Conservation (phyloP, 768 basidiomycete species). For the Podaxis sp. region DNA sequence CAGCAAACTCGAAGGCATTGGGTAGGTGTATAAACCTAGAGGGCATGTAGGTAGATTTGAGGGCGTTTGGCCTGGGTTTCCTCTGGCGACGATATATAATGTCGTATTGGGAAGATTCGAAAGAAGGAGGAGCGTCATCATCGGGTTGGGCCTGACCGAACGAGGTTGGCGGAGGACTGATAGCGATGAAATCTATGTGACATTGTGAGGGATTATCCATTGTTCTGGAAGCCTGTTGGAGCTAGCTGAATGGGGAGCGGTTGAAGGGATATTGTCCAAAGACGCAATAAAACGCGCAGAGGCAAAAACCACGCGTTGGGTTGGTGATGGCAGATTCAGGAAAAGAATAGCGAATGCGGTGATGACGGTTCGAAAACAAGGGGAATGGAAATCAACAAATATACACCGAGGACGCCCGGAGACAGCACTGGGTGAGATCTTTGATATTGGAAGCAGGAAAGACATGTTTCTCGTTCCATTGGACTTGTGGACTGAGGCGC, state of each 20-base stretch:
- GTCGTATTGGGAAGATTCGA: constrained; percentile 49
- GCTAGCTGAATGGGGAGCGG: background rate
- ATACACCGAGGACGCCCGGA: background rate
- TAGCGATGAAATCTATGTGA: background rate
- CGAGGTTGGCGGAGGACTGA: background rate
- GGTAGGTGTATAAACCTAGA: constrained; percentile 64
- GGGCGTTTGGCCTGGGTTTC: constrained; percentile 34
- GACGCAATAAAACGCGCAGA: background rate
- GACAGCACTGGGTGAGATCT: background rate
- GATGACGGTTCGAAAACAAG: background rate
- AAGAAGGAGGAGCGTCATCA: constrained; percentile 37
- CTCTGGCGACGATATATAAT: constrained; percentile 63
- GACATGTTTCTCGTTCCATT: background rate
- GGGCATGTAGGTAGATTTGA: constrained; percentile 41
- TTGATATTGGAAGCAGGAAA: background rate
- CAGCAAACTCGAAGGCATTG: constrained; percentile 70
- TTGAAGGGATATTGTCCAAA: background rate
- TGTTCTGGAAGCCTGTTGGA: background rate
- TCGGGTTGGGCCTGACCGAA: background rate
- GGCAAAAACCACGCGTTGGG: background rate
- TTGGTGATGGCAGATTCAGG: background rate
- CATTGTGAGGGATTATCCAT: background rate
- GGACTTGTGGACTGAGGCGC: background rate
- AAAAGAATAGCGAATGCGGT: background rate
- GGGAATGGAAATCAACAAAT: background rate